Evolutionary conservation across 768 basidiomycete genomes (phyloP).

Genomic region (Leccinum fibrillosum): DNA sequence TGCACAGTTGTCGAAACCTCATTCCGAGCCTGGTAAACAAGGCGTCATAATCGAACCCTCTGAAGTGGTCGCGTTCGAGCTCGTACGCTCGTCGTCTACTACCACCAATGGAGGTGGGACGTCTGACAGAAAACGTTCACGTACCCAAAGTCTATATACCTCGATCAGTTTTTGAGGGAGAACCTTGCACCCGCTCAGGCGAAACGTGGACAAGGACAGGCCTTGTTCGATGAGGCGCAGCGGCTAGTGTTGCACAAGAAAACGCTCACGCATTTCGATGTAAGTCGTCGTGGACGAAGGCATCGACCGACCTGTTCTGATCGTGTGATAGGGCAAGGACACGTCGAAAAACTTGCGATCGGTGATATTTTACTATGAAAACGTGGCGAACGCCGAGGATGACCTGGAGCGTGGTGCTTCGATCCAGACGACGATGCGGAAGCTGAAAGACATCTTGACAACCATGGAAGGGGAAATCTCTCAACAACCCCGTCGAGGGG

Average conservation of each 20-base stretch:
- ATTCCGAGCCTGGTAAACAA: slow-evolving; percentile 34
- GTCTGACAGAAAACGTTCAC: slow-evolving; percentile 38
- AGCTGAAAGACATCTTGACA: slow-evolving; percentile 51
- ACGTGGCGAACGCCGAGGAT: too few relatives aligned
- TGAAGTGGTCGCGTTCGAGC: slow-evolving; percentile 59
- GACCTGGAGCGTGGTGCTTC: too few relatives aligned
- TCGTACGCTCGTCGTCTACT: slow-evolving; percentile 29
- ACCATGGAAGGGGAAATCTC: slow-evolving; percentile 44
- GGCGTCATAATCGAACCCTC: slow-evolving; percentile 63
- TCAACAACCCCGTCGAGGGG: too few relatives aligned
- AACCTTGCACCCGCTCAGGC: slow-evolving; percentile 45
- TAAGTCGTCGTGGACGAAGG: slow-evolving; percentile 31
- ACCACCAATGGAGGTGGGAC: slow-evolving; percentile 10
- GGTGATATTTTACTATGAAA: slow-evolving; percentile 32
- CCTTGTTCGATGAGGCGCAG: slow-evolving; percentile 47
- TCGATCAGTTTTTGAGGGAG: slow-evolving; percentile 68
- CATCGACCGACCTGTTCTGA: not conserved
- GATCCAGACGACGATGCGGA: slow-evolving; percentile 41
- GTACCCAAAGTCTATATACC: slow-evolving; percentile 64
- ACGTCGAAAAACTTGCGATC: slow-evolving; percentile 58
- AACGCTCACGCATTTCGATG: slow-evolving; percentile 51
- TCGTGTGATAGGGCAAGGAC: slow-evolving; percentile 50
- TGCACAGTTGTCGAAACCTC: slow-evolving; percentile 30
- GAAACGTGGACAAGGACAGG: slow-evolving; percentile 34
- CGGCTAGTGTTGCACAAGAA: slow-evolving; percentile 44